Evolutionary conservation across 805 yeast species (phyloP), one percentile per base, ranked within the genome.

Genomic region (Candida krabiensis): DNA sequence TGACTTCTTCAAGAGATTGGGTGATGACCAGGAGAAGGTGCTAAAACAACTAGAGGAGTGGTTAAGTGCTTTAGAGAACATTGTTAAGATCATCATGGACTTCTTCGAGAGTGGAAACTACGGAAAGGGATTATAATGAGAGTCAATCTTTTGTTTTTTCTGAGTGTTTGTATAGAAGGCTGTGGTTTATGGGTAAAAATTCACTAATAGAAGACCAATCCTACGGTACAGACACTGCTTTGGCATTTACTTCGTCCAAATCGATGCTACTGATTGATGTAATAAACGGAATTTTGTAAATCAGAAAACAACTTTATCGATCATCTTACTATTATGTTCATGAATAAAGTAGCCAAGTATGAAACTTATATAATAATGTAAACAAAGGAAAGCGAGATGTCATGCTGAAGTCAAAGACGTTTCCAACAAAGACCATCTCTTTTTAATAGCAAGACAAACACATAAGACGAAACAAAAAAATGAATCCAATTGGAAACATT

Each of bases 41-140:
- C 52, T 63, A 26, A 69, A 64, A 45, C 89, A 88, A 64, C 70
- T 89, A 55, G 66, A 60, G 37, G 76, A 55, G 22, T 88, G 96
- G 96, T 73, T 89, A 47, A 70, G 61, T 36, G 89, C 93, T 31
- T 73, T 88, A 50, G 93, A 85, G 64, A 65, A 69, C 34, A 80
- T 87, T 49, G 96, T 89, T 34, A 64, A 73, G 46, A 77, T 77
- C 58, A 83, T 88, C 55, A 69, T 84, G 67, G 83, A 74, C 29
- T 89, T 88, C 66, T 82, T 82, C 52, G 81, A 77, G 46, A 70
- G 77, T 49, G 95, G 95, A 34, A 83, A 85, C 67, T 87, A 86
- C 63, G 95, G 91, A 49, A 87, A 88, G 69, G 96, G 96, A 28
- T 72, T 87, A 62, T 86, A 75, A 59, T 21, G n/a, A n/a, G n/a